Percentiles rank a stretch among this genome's conserved stretches.
phyloP scores from a whole-genome alignment of 1,284 basidiomycete genomes.

The Cutaneotrichosporon cyanovorans region DNA sequence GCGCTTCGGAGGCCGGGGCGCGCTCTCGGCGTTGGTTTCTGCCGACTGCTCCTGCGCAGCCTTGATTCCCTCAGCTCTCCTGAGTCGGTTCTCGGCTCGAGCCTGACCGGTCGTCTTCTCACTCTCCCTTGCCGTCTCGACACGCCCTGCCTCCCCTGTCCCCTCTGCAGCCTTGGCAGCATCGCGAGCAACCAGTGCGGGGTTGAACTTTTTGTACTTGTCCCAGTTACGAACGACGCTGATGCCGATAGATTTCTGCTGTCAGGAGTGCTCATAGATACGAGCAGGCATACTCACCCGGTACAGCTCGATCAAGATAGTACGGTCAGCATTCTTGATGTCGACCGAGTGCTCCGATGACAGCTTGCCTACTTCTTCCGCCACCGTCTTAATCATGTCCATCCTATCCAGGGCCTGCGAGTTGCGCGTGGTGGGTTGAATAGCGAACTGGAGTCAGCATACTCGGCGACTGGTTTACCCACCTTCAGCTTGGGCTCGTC shows the following conservation, averaged over 20 bases:
- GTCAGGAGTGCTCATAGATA: neutral
- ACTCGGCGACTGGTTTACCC: neutral
- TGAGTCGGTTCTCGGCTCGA: conserved; percentile 8
- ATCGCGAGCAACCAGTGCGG: conserved; percentile 15
- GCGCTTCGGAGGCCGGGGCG: conserved; percentile 8
- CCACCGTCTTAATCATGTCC: conserved; percentile 37
- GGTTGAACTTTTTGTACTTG: conserved; percentile 34
- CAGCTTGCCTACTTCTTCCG: conserved; percentile 29
- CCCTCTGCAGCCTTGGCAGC: conserved; percentile 9
- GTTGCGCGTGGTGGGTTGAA: conserved; percentile 28
- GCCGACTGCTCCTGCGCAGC: neutral
- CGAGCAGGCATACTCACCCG: conserved; percentile 27
- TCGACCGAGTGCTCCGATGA: conserved; percentile 32
- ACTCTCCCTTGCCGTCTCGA: neutral
- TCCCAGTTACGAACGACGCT: conserved; percentile 35
- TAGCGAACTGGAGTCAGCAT: conserved; percentile 27
- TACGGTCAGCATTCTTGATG: conserved; percentile 32
- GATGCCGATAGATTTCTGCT: conserved; percentile 30
- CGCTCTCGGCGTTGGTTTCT: neutral
- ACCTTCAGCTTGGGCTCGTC: conserved; percentile 11
- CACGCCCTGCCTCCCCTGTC: neutral
- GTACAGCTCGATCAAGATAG: conserved; percentile 34
- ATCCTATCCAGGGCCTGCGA: conserved; percentile 32
- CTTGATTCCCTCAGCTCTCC: conserved; percentile 8
- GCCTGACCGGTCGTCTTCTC: neutral